Evolutionary conservation across 805 yeast species (phyloP).

Genomic region (Wickerhamiella sorbophila): DNA sequence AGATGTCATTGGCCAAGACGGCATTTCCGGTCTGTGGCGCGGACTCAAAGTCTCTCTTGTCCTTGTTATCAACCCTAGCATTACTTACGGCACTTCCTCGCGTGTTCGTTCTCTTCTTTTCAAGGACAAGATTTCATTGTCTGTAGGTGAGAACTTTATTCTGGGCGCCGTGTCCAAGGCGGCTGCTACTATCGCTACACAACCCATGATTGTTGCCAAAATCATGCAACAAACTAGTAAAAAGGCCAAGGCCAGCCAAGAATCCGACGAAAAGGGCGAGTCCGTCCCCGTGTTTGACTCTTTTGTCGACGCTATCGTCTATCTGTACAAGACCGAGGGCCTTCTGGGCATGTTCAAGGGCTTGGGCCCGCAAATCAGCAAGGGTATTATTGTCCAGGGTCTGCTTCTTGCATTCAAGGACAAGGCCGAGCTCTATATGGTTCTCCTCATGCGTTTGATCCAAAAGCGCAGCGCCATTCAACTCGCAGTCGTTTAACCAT

Average conservation of each 20-base stretch:
- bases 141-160: constrained; percentile 50
- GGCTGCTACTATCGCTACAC: constrained; percentile 65
- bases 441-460: constrained; percentile 10
- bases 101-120: constrained; percentile 42
- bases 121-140: constrained; percentile 29
- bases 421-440: constrained; percentile 31
- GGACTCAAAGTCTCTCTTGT: constrained; percentile 72
- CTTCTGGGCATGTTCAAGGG: constrained; percentile 62
- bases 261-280: constrained; percentile 1
- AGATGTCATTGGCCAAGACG: constrained; percentile 47
- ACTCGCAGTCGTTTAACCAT: not conserved
- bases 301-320: constrained; percentile 49
- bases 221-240: constrained; percentile 51
- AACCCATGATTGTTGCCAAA: constrained; percentile 74
- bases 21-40: constrained; percentile 62
- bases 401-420: constrained; percentile 70
- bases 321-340: constrained; percentile 53
- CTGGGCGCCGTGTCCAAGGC: constrained; percentile 72
- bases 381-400: constrained; percentile 78
- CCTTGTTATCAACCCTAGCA: constrained; percentile 69
- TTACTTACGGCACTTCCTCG: constrained; percentile 72
- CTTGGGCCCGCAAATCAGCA: constrained; percentile 59
- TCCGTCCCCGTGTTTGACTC: constrained; percentile 29
- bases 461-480: not conserved
- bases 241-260: constrained; percentile 23